Conservation (phyloP, 306 rosid genomes). For the Parietaria judaica region DNA sequence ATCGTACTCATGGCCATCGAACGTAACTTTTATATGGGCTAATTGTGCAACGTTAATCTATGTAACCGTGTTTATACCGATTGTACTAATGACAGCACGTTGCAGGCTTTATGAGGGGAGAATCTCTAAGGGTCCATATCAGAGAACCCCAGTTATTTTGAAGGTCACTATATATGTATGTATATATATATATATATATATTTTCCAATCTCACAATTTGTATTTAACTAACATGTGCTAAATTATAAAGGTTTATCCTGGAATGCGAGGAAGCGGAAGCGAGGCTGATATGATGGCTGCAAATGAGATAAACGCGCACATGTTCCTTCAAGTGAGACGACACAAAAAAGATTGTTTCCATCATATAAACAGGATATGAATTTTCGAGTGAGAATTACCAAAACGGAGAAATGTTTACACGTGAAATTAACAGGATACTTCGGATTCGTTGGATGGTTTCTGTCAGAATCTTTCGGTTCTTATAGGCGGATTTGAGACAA, state of each 20-base stretch:
- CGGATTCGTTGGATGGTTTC: constrained; percentile 26
- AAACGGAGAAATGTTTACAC: constrained; percentile 3
- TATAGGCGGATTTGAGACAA: constrained; percentile 88
- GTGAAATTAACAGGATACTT: constrained; percentile 40
- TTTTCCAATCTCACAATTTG: background rate
- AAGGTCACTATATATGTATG: constrained; percentile 35
- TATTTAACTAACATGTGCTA: background rate
- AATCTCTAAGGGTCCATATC: constrained; percentile 68
- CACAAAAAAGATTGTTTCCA: constrained; percentile 1
- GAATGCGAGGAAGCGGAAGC: constrained; percentile 68
- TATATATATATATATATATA: background rate
- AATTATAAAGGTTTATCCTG: constrained; percentile 75
- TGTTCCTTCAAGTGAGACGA: constrained; percentile 66
- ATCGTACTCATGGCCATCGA: constrained; percentile 18
- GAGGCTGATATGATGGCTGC: constrained; percentile 97
- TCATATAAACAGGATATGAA: constrained; percentile 2
- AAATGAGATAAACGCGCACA: constrained; percentile 81
- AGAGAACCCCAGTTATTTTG: constrained; percentile 61
- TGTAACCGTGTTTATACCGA: constrained; percentile 23
- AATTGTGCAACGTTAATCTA: background rate
- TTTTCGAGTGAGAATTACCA: background rate
- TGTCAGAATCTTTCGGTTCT: constrained; percentile 58
- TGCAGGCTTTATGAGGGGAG: constrained; percentile 95
- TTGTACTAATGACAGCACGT: constrained; percentile 49
- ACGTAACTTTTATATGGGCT: too few species aligned